These are phyloP conservation scores for Diphasiastrum complanatum DNA, from an alignment of 83 land plant genomes.

Conservation along the genomic window DNA sequence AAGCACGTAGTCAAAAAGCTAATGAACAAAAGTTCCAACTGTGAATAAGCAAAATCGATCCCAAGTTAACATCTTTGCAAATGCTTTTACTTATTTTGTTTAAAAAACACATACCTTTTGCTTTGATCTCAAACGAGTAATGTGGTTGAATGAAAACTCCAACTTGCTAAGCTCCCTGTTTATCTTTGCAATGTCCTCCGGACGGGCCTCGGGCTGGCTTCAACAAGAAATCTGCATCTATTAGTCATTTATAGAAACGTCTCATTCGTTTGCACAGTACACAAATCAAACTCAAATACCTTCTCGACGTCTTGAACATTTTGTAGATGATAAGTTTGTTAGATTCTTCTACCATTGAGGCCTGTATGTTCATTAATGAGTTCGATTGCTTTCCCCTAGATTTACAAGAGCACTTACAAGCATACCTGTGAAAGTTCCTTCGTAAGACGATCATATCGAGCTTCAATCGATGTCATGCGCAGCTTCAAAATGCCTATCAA, in stretches of 20 bases:
- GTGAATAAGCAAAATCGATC: background rate
- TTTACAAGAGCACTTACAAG: background rate
- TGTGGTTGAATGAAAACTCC: constrained; percentile 39
- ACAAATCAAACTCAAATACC: constrained; percentile 37
- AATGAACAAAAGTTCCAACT: background rate
- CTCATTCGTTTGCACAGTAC: constrained; percentile 35
- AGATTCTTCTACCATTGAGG: background rate
- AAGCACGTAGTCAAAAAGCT: too few relatives aligned
- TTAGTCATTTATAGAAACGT: constrained; percentile 39
- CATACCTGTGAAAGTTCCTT: constrained; percentile 2
- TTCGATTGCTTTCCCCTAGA: too few relatives aligned
- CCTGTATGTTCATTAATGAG: background rate
- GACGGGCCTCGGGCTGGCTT: constrained; percentile 74
- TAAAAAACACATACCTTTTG: constrained; percentile 46
- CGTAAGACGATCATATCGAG: background rate
- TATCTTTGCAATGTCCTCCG: constrained; percentile 48
- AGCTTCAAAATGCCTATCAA: too few relatives aligned
- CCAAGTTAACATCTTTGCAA: background rate
- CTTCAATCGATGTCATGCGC: too few relatives aligned
- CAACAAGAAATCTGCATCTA: constrained; percentile 19
- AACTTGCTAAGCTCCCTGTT: constrained; percentile 76
- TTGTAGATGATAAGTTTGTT: constrained; percentile 14
- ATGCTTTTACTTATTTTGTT: background rate
- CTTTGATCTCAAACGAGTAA: constrained; percentile 47
- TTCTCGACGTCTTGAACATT: constrained; percentile 22